phyloP scores from a whole-genome alignment of 805 yeast genomes.

The Candida insectorum region DNA sequence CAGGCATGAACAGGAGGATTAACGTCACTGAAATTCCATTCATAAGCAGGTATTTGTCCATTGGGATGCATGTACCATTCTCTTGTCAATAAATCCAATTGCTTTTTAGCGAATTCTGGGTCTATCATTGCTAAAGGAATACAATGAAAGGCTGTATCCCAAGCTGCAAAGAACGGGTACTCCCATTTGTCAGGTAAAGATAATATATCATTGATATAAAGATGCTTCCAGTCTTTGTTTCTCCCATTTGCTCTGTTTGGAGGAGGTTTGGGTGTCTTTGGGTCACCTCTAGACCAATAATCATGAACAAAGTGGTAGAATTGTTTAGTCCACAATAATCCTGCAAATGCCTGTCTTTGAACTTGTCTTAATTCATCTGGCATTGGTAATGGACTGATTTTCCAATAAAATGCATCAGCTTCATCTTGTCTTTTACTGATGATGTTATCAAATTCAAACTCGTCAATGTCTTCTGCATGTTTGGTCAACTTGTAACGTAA shows the following conservation, averaged over 20 bases:
- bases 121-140: conserved; percentile 91
- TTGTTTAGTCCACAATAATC: conserved; percentile 90
- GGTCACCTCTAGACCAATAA: conserved; percentile 87
- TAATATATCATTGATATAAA: conserved; percentile 81
- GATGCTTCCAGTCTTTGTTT: conserved; percentile 83
- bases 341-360: conserved; percentile 93
- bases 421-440: conserved; percentile 75
- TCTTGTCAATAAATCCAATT: conserved; percentile 77
- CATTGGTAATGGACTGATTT: conserved; percentile 79
- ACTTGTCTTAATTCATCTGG: conserved; percentile 75
- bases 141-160: conserved; percentile 97
- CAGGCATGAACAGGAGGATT: conserved; percentile 98
- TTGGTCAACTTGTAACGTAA: conserved; percentile 70
- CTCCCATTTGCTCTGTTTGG: conserved; percentile 81
- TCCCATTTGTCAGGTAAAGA: conserved; percentile 96
- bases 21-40: conserved; percentile 95
- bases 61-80: conserved; percentile 99
- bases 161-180: conserved; percentile 92
- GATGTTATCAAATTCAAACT: conserved; percentile 65
- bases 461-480: conserved; percentile 51
- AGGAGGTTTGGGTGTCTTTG: conserved; percentile 69
- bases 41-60: conserved; percentile 96
- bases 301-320: conserved; percentile 82
- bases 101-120: conserved; percentile 87
- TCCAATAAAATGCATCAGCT: conserved; percentile 92